phyloP scores from a whole-genome alignment of 805 yeast genomes.

The fission yeast (Schizosaccharomyces pombe) region DNA sequence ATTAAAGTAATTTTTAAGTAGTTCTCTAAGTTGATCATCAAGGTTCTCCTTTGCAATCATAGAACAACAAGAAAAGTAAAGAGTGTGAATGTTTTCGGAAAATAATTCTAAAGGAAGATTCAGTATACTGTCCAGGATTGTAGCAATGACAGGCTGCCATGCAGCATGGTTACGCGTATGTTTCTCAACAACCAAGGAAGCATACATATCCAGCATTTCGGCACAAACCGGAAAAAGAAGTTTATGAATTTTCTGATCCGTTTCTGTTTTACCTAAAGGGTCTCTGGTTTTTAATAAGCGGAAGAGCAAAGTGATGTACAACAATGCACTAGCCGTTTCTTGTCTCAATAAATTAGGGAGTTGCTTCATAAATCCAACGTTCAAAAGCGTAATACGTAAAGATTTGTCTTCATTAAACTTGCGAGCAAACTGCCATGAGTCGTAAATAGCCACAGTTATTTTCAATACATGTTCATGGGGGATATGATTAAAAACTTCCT shows the following conservation, averaged over 20 bases:
- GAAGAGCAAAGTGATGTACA: slow-evolving; percentile 58
- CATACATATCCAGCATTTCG: background rate
- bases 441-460: slow-evolving; percentile 35
- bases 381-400: slow-evolving; percentile 67
- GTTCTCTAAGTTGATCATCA: background rate
- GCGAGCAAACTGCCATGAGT: slow-evolving; percentile 62
- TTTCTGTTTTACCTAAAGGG: background rate
- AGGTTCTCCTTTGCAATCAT: background rate
- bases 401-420: slow-evolving; percentile 75
- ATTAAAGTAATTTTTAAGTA: background rate
- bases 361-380: slow-evolving; percentile 76
- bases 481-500: slow-evolving; percentile 39
- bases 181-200: background rate
- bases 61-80: background rate
- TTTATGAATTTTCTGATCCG: background rate
- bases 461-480: slow-evolving; percentile 42
- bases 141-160: background rate
- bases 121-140: background rate
- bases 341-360: slow-evolving; percentile 80
- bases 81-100: background rate
- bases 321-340: slow-evolving; percentile 76
- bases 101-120: background rate
- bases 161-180: background rate
- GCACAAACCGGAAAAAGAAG: background rate
- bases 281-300: slow-evolving; percentile 36